phyloP scores from a whole-genome alignment of 306 rosid genomes.

The Acacia crassicarpa region DNA sequence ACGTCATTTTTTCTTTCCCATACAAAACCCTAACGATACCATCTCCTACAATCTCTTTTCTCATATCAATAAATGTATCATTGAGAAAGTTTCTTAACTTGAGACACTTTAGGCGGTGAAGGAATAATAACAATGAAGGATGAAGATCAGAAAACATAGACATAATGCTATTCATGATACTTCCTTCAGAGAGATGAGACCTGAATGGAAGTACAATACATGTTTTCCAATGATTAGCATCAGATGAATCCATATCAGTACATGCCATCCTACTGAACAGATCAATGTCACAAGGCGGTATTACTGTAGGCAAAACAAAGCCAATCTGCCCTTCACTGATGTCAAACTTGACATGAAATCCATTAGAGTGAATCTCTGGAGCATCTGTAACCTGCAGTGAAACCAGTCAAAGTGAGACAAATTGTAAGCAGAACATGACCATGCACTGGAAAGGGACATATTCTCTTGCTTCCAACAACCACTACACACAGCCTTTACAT shows the following conservation, averaged over 20 bases:
- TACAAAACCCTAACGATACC: slow-evolving; percentile 80
- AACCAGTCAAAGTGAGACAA: slow-evolving; percentile 27
- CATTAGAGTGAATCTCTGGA: slow-evolving; percentile 98
- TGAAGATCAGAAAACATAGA: slow-evolving; percentile 90
- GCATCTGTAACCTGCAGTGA: slow-evolving; percentile 83
- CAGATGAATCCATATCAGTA: slow-evolving; percentile 45
- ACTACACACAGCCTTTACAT: background rate
- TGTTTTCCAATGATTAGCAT: slow-evolving; percentile 69
- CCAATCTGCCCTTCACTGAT: slow-evolving; percentile 95
- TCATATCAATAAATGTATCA: slow-evolving; percentile 71
- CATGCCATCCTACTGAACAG: slow-evolving; percentile 60
- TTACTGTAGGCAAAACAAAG: slow-evolving; percentile 83
- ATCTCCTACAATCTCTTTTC: slow-evolving; percentile 72
- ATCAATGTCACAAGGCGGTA: slow-evolving; percentile 70
- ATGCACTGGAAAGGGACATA: background rate
- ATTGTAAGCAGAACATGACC: slow-evolving; percentile 1
- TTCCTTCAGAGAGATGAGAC: slow-evolving; percentile 59
- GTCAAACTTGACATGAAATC: slow-evolving; percentile 95
- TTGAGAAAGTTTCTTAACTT: slow-evolving; percentile 69
- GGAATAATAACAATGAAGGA: slow-evolving; percentile 89
- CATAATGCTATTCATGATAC: slow-evolving; percentile 55
- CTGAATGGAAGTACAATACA: slow-evolving; percentile 92
- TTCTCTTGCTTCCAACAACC: background rate
- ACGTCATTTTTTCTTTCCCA: slow-evolving; percentile 79
- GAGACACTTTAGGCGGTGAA: slow-evolving; percentile 89